A percentile compares a stretch with the other conserved stretches of the same genome.
Conservation (phyloP, 768 basidiomycete species). For the Termitomyces heimii region DNA sequence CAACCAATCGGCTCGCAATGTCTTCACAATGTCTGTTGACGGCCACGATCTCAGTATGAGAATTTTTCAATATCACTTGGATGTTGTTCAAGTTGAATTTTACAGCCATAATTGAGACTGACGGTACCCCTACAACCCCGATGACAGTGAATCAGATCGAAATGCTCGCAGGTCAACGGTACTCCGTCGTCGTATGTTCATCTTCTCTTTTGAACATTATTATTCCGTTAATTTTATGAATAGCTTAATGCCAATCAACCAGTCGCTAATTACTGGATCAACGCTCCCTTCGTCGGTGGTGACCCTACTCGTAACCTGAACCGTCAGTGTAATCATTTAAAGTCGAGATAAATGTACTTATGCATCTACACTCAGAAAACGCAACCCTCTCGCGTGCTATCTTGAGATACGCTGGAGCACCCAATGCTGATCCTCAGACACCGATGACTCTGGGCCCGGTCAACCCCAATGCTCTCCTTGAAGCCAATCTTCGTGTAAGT, state of each 20-base stretch:
- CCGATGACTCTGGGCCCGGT: constrained; percentile 16
- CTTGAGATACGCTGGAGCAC: constrained; percentile 29
- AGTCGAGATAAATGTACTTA: not conserved
- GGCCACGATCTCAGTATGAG: constrained; percentile 19
- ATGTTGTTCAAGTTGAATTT: not conserved
- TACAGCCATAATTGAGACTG: constrained; percentile 27
- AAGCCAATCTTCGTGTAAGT: constrained; percentile 16
- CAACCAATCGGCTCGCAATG: constrained; percentile 40
- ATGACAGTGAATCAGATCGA: constrained; percentile 27
- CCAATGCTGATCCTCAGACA: constrained; percentile 20
- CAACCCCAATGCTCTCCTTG: constrained; percentile 20
- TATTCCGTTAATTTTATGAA: constrained; percentile 8
- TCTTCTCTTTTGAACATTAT: constrained; percentile 6
- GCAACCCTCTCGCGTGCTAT: constrained; percentile 27
- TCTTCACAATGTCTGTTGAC: constrained; percentile 34
- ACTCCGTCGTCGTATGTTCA: constrained; percentile 26
- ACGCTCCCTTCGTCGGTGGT: constrained; percentile 21
- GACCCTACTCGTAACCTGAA: constrained; percentile 16
- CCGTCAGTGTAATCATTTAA: constrained; percentile 8
- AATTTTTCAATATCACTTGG: not conserved
- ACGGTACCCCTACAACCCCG: constrained; percentile 22
- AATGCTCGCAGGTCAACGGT: constrained; percentile 40
- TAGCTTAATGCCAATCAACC: constrained; percentile 30
- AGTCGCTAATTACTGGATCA: constrained; percentile 37
- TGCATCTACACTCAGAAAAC: constrained; percentile 19